Percentiles rank a stretch among this genome's conserved stretches.
Evolutionary conservation across 1,284 basidiomycete species (phyloP).

Genomic region (Fomes fomentarius): DNA sequence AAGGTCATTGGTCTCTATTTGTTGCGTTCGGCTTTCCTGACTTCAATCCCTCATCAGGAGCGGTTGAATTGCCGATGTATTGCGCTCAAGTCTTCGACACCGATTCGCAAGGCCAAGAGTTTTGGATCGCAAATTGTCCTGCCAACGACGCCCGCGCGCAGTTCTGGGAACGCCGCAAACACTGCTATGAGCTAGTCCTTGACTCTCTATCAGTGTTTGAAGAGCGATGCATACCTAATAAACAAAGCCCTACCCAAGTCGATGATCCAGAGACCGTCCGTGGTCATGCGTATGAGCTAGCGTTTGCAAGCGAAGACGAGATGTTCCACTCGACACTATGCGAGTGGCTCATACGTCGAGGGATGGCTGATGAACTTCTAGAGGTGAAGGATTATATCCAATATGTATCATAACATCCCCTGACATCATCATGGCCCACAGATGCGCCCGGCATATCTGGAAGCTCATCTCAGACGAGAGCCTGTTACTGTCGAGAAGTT

Average conservation of each 20-base stretch:
- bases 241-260: slow-evolving; percentile 28
- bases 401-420: no score
- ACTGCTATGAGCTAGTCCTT: slow-evolving; percentile 84
- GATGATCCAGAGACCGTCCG: slow-evolving; percentile 70
- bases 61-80: slow-evolving; percentile 84
- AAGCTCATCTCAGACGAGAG: slow-evolving; percentile 84
- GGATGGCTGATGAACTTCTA: slow-evolving; percentile 86
- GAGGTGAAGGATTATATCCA: no score
- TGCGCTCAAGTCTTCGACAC: slow-evolving; percentile 86
- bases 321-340: slow-evolving; percentile 96
- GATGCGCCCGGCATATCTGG: slow-evolving; percentile 85
- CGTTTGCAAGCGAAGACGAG: slow-evolving; percentile 85
- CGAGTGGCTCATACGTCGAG: slow-evolving; percentile 86
- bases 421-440: slow-evolving; percentile 34
- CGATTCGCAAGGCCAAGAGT: slow-evolving; percentile 77
- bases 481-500: slow-evolving; percentile 83
- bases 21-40: background rate
- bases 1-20: slow-evolving; percentile 50
- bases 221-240: slow-evolving; percentile 40
- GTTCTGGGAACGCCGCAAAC: slow-evolving; percentile 63
- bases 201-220: slow-evolving; percentile 86
- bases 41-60: slow-evolving; percentile 51
- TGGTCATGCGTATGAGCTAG: slow-evolving; percentile 78
- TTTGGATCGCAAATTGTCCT: slow-evolving; percentile 72
- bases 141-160: slow-evolving; percentile 63